phyloP scores from a whole-genome alignment of 2,329 filamentous ascomycete species.

The Diatrype stigma region DNA sequence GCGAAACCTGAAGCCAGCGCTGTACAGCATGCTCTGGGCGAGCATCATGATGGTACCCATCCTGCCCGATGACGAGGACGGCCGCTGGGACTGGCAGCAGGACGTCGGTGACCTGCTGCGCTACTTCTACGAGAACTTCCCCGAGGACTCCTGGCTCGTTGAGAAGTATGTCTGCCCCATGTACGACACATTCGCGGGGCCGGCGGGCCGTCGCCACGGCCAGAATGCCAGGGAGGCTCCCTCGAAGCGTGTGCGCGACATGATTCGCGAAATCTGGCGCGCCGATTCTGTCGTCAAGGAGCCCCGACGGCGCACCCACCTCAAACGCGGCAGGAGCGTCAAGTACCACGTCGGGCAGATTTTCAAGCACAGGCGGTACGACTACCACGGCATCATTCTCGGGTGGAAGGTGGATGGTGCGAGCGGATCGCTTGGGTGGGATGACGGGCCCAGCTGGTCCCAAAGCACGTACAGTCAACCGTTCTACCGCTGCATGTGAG shows the following conservation, averaged over 20 bases:
- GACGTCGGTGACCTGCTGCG: slow-evolving; percentile 62
- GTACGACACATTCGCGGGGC: slow-evolving; percentile 41
- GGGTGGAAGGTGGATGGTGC: slow-evolving; percentile 74
- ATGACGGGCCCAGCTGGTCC: slow-evolving; percentile 30
- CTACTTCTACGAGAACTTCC: slow-evolving; percentile 60
- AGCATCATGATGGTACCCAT: slow-evolving; percentile 51
- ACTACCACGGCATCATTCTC: slow-evolving; percentile 75
- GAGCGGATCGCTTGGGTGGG: slow-evolving; percentile 61
- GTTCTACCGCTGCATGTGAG: slow-evolving; percentile 86
- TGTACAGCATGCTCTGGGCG: slow-evolving; percentile 74
- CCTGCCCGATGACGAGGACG: slow-evolving; percentile 31
- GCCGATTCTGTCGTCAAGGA: slow-evolving; percentile 34
- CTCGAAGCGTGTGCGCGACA: slow-evolving; percentile 31
- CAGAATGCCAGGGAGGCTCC: slow-evolving; percentile 27
- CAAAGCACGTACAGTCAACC: slow-evolving; percentile 53
- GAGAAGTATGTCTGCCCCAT: slow-evolving; percentile 64
- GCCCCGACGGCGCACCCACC: slow-evolving; percentile 32
- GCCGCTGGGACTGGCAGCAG: slow-evolving; percentile 51
- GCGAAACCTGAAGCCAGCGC: slow-evolving; percentile 52
- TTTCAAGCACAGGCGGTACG: slow-evolving; percentile 77
- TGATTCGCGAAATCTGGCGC: slow-evolving; percentile 38
- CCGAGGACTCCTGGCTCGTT: slow-evolving; percentile 69
- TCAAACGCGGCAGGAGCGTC: slow-evolving; percentile 34
- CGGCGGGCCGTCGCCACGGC: slow-evolving; percentile 20
- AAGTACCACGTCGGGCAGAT: slow-evolving; percentile 74